These are phyloP conservation scores for Cantharellus cinnabarinus DNA, from an alignment of 768 basidiomycete species.

Conservation along the genomic window DNA sequence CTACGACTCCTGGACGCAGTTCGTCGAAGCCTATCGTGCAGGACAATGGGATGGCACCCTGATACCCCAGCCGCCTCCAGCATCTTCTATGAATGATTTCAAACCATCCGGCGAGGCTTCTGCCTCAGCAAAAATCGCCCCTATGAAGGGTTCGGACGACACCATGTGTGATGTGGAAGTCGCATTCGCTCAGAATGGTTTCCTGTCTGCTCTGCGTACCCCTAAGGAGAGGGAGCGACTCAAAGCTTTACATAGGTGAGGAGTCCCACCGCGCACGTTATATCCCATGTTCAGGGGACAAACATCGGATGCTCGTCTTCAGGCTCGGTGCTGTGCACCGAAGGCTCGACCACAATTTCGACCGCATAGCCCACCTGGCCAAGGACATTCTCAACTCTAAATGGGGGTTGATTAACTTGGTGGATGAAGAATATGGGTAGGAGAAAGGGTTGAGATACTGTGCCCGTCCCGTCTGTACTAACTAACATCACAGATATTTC, in stretches of 20 bases:
- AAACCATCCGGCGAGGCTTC: too few species aligned
- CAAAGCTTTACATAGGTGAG: conserved; percentile 68
- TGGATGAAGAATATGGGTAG: conserved; percentile 74
- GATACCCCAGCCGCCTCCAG: too few species aligned
- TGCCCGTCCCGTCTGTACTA: too few species aligned
- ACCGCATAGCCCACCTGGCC: conserved; percentile 79
- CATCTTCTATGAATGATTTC: too few species aligned
- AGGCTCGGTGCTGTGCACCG: conserved; percentile 86
- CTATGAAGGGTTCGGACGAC: too few species aligned
- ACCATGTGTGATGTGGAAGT: too few species aligned
- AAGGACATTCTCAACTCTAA: conserved; percentile 86
- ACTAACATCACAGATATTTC: too few species aligned
- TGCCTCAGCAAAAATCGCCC: too few species aligned
- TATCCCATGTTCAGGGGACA: neutral
- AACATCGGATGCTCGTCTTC: neutral
- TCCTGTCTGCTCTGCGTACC: conserved; percentile 15
- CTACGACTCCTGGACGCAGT: too few species aligned
- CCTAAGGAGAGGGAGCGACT: conserved; percentile 64
- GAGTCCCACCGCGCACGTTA: neutral
- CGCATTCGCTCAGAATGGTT: too few species aligned
- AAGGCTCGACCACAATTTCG: conserved; percentile 72
- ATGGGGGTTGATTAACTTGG: conserved; percentile 58
- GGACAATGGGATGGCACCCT: too few species aligned
- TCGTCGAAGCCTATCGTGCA: too few species aligned
- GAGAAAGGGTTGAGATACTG: conserved; percentile 7